Base-by-base conservation (phyloP, 2,329 filamentous ascomycete species). In the Epichloe hybrida region DNA sequence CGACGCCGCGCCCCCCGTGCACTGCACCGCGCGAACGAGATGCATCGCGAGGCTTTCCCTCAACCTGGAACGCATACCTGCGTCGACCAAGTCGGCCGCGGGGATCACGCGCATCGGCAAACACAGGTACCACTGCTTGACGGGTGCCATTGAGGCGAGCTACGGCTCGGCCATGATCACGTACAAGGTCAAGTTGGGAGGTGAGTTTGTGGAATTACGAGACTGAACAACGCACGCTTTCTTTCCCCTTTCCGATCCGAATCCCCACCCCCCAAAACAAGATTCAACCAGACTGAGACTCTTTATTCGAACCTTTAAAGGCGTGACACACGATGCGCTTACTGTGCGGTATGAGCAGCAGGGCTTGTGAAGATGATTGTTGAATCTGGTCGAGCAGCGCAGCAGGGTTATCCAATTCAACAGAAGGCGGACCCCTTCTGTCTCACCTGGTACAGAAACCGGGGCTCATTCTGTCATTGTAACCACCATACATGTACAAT, bases 151-250 rank as follows among this genome's bases (percentile, higher is more conserved):
- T 37, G 65, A 69, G 47, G 66, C 65, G 48, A 62, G 56, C 35
- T 69, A 68, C 52, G 65, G 60, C n/a, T 67, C 66, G 46, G 66
- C 66, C 46, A 64, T 66, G 56, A 62, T 69, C 51, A 68, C 63
- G 13, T 69, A 69, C 54, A 59, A 57, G 5, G 61, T 65, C 8
- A 65, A 68, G 51, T 64, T 69, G 39, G 66, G 64, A 61, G 66
- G 66, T 67, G 52, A 55, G 61, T 52, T 27, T 36, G 31, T 17
- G 12, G 34, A 39, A 9, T 36, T 47, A 12, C 42, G 20, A 36
- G 13, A 20, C 34, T 46, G 42, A 50, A 11, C 3, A 50, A 11
- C 3, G 27, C 27, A 31, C 4, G 27, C 9, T 31, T 31, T 31
- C 8, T 31, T 31, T 31, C 27, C 27, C 27, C 27, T 31, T 9